Conservation (phyloP, 2,329 filamentous ascomycete genomes). For the Phyllosticta citriasiana region DNA sequence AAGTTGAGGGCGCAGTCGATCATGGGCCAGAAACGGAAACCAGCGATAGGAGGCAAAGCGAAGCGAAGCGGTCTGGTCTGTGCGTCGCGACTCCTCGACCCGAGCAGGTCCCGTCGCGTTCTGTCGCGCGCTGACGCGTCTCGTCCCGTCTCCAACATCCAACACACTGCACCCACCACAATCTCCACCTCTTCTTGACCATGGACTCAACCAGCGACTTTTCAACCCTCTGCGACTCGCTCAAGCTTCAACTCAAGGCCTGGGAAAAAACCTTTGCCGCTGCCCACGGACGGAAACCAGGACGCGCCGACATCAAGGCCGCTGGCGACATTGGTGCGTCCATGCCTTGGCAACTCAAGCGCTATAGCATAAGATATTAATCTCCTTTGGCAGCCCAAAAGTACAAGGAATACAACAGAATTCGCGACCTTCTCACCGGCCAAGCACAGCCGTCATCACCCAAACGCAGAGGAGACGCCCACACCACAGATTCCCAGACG, state of each 20-base stretch:
- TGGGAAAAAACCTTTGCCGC: slow-evolving; percentile 63
- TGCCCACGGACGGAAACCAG: slow-evolving; percentile 58
- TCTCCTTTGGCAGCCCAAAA: slow-evolving; percentile 46
- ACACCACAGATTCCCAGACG: slow-evolving; percentile 13
- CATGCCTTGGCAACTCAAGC: slow-evolving; percentile 1
- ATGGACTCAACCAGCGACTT: not conserved
- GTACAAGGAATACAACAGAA: slow-evolving; percentile 65
- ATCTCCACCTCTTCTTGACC: not conserved
- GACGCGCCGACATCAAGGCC: slow-evolving; percentile 65
- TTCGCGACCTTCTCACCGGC: slow-evolving; percentile 34
- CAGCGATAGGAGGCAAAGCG: not conserved
- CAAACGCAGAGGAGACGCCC: slow-evolving; percentile 16
- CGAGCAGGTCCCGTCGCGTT: not conserved
- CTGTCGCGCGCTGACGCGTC: not conserved
- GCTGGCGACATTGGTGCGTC: slow-evolving; percentile 58
- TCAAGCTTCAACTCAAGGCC: slow-evolving; percentile 61
- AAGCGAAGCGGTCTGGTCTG: too few species aligned
- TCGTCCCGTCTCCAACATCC: not conserved
- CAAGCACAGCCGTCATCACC: slow-evolving; percentile 17
- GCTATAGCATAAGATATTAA: not conserved
- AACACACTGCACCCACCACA: not conserved
- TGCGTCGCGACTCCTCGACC: not conserved
- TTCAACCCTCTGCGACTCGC: slow-evolving; percentile 12
- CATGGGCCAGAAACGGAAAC: not conserved
- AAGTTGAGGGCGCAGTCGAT: not conserved